Evolutionary conservation across 148 eudicot species (phyloP).

Genomic region (Talinum fruticosum): DNA sequence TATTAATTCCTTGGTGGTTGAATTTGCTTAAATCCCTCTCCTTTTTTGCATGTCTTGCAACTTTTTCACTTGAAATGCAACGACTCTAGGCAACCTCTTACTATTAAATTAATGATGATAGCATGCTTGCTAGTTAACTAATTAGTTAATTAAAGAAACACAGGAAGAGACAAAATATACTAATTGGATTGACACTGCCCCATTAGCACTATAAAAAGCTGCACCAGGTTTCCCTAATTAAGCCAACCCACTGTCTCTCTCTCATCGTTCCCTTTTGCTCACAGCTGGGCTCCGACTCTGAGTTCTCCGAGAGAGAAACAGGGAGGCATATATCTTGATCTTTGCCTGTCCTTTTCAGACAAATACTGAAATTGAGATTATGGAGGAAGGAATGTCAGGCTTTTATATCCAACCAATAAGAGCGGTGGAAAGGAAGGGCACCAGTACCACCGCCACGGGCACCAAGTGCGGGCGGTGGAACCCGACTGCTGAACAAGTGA

Average conservation of each 20-base stretch:
- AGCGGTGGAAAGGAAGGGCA: constrained; percentile 28
- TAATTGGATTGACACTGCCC: background rate
- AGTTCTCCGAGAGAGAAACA: background rate
- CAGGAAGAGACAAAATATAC: constrained; percentile 19
- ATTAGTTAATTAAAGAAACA: background rate
- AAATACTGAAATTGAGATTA: background rate
- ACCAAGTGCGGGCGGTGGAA: constrained; percentile 89
- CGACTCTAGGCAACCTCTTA: background rate
- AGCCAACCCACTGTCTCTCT: background rate
- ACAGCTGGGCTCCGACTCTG: background rate
- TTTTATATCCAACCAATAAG: constrained; percentile 51
- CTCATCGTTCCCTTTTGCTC: constrained; percentile 7
- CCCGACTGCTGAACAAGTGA: constrained; percentile 76
- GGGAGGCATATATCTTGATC: background rate
- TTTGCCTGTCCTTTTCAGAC: background rate
- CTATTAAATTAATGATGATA: background rate
- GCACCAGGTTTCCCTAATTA: background rate
- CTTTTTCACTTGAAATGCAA: background rate
- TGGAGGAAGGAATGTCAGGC: constrained; percentile 58
- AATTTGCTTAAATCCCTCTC: background rate
- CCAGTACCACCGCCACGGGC: constrained; percentile 23
- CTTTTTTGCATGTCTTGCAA: background rate
- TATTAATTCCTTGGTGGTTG: background rate
- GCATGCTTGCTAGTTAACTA: background rate
- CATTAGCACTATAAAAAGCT: constrained; percentile 30